phyloP scores from a whole-genome alignment of 2,329 filamentous ascomycete species.

The Fusarium fujikuroi region DNA sequence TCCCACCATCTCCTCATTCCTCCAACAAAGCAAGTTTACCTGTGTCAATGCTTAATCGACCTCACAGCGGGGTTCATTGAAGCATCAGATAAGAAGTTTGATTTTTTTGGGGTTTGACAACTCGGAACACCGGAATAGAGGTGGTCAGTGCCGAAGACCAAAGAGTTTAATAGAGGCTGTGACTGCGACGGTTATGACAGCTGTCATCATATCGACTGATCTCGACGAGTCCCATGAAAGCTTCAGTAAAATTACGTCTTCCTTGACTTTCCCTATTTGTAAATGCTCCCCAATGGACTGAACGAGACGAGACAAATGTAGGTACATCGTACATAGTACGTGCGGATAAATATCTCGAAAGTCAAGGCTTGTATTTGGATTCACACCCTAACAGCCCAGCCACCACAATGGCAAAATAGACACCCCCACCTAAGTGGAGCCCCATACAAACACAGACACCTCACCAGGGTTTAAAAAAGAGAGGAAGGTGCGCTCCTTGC shows the following conservation, averaged over 20 bases:
- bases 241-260: not conserved
- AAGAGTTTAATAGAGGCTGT: not conserved
- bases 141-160: not conserved
- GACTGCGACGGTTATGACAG: not conserved
- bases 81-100: constrained; percentile 29
- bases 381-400: constrained; percentile 2
- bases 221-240: not conserved
- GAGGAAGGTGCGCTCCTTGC: constrained; percentile 38
- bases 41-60: not conserved
- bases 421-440: not conserved
- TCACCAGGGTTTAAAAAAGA: constrained; percentile 7
- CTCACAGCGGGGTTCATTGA: constrained; percentile 11
- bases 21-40: not conserved
- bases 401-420: not conserved
- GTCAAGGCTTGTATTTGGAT: not conserved
- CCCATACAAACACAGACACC: not conserved
- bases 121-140: constrained; percentile 7
- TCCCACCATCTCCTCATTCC: constrained; percentile 24
- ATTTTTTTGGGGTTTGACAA: constrained; percentile 4
- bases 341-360: too few species aligned
- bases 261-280: not conserved
- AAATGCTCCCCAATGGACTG: not conserved
- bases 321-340: not conserved
- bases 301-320: not conserved
- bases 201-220: not conserved